A percentile compares a stretch with the other conserved stretches of the same genome.
Evolutionary conservation across 306 rosid genomes (phyloP).

Genomic region (Biancaea sappan): DNA sequence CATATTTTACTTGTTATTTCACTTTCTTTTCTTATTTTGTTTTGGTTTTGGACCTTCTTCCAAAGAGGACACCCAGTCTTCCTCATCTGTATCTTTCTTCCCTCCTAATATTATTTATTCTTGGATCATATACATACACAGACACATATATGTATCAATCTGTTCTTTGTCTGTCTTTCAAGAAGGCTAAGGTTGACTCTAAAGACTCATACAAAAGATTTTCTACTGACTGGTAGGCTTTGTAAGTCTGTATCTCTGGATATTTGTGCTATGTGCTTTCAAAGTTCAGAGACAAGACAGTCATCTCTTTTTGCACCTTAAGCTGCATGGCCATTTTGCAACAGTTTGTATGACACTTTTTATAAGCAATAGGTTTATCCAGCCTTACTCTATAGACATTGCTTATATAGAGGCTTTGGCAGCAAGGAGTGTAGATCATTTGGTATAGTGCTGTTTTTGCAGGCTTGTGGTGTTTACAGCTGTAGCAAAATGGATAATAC

Average conservation of each 20-base stretch:
- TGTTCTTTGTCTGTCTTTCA: neutral
- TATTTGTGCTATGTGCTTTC: neutral
- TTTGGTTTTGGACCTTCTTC: neutral
- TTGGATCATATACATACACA: neutral
- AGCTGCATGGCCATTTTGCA: neutral
- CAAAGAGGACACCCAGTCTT: neutral
- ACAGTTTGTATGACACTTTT: neutral
- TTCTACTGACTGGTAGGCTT: neutral
- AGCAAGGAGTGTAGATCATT: neutral
- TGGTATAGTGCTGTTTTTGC: neutral
- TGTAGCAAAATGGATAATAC: neutral
- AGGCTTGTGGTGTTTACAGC: neutral
- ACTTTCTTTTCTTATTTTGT: neutral
- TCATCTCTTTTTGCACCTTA: neutral
- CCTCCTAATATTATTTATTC: neutral
- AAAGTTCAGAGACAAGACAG: conserved; percentile 16
- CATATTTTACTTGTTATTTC: neutral
- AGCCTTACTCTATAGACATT: no score
- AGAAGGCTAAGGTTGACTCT: neutral
- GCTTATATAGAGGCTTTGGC: conserved; percentile 4
- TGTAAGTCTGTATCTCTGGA: neutral
- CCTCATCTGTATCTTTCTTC: neutral
- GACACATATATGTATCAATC: neutral
- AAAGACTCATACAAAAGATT: neutral
- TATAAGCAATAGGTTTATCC: neutral